A percentile compares a stretch with the other conserved stretches of the same genome.
Evolutionary conservation across 208 protist genomes (phyloP).

Genomic region (Acanthamoeba lenticulata): DNA sequence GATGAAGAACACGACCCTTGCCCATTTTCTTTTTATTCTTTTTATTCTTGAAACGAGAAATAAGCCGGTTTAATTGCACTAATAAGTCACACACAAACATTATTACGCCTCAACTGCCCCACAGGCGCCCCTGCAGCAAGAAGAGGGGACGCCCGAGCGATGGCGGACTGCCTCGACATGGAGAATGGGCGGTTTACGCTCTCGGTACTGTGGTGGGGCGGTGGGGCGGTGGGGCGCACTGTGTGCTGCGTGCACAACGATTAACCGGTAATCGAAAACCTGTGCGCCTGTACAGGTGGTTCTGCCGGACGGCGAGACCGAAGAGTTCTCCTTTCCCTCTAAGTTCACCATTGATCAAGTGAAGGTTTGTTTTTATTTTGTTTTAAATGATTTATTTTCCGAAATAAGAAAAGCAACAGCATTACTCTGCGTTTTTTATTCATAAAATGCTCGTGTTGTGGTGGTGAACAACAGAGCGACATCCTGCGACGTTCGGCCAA

Average conservation of each 20-base stretch:
- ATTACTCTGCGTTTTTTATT: neutral
- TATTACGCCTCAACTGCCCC: too few species aligned
- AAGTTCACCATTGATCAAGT: conserved; percentile 60
- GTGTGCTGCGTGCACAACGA: too few species aligned
- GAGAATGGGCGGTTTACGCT: conserved; percentile 29
- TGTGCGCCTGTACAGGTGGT: conserved; percentile 2
- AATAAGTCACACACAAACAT: too few species aligned
- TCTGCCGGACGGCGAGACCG: neutral
- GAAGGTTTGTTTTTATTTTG: neutral
- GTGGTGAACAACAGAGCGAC: conserved; percentile 59
- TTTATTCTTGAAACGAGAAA: too few species aligned
- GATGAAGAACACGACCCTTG: neutral
- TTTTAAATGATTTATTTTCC: neutral
- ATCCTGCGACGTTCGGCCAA: conserved; percentile 26
- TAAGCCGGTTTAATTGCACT: too few species aligned
- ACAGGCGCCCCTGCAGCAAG: too few species aligned
- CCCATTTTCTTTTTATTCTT: too few species aligned
- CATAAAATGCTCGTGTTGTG: too few species aligned
- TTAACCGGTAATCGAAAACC: too few species aligned
- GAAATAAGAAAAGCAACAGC: neutral
- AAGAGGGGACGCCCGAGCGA: too few species aligned
- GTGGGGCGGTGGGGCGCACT: too few species aligned
- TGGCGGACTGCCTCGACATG: conserved; percentile 22
- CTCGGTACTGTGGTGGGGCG: neutral
- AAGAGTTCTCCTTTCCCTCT: conserved; percentile 58